Percentiles rank a stretch among this genome's conserved stretches.
phyloP scores from a whole-genome alignment of 164 flowering plant genomes.

The Tetracentron sinense region DNA sequence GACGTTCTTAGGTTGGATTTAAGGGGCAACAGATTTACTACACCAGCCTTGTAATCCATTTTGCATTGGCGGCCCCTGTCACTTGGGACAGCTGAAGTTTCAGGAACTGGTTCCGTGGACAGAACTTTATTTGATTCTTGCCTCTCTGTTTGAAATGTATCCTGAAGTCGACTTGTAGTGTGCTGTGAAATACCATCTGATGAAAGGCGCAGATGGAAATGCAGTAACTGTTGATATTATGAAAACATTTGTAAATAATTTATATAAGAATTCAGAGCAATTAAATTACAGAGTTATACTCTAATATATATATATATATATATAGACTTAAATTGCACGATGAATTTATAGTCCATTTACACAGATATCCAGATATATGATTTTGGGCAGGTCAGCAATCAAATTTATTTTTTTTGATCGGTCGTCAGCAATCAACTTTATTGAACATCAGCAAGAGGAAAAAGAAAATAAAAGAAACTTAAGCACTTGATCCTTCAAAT shows the following conservation, averaged over 20 bases:
- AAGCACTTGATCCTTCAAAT: too few relatives aligned
- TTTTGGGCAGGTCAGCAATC: too few relatives aligned
- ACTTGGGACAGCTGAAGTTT: constrained; percentile 12
- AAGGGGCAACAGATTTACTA: constrained; percentile 2
- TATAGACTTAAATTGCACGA: background rate
- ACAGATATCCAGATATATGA: too few relatives aligned
- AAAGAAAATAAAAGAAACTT: too few relatives aligned
- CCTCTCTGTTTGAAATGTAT: constrained; percentile 18
- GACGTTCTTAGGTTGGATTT: constrained; percentile 9
- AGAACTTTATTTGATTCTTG: constrained; percentile 7
- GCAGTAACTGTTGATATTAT: constrained; percentile 37
- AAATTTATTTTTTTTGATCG: too few relatives aligned
- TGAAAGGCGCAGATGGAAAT: constrained; percentile 57
- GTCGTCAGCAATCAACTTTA: too few relatives aligned
- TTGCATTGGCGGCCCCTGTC: constrained; percentile 10
- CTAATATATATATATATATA: background rate
- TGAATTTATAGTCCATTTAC: background rate
- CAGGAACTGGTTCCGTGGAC: constrained; percentile 12
- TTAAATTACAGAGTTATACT: too few relatives aligned
- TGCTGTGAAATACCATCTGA: constrained; percentile 32
- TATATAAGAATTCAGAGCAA: background rate
- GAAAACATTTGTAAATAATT: background rate
- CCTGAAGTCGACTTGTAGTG: constrained; percentile 14
- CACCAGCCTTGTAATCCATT: constrained; percentile 5
- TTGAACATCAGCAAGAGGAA: too few relatives aligned